Conservation (phyloP, 2,329 filamentous ascomycete genomes). For the Ploettnerulaceae sp. region DNA sequence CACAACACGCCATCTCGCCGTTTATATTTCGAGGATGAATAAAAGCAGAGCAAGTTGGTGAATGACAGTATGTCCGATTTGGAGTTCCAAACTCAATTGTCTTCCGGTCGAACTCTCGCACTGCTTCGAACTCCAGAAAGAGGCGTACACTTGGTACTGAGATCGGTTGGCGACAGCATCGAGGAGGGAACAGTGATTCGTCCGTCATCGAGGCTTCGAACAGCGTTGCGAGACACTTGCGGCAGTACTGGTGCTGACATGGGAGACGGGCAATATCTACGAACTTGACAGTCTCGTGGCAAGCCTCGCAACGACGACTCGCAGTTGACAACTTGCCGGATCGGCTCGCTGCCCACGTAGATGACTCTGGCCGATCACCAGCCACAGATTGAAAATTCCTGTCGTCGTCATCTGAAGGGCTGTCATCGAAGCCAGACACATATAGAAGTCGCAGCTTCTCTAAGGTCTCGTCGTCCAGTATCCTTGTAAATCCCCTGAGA, state of each 20-base stretch:
- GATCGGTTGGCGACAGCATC: slow-evolving; percentile 45
- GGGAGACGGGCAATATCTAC: background rate
- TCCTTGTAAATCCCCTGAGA: too few species aligned
- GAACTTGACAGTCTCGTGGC: background rate
- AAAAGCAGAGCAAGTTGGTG: background rate
- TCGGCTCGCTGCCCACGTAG: background rate
- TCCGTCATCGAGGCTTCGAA: slow-evolving; percentile 37
- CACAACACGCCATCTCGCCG: background rate
- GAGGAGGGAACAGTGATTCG: slow-evolving; percentile 49
- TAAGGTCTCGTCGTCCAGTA: too few species aligned
- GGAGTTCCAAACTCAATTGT: slow-evolving; percentile 42
- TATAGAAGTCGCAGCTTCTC: too few species aligned
- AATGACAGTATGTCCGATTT: slow-evolving; percentile 1
- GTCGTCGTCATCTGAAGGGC: background rate
- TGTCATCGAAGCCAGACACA: too few species aligned
- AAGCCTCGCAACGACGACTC: slow-evolving; percentile 1
- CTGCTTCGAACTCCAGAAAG: slow-evolving; percentile 36
- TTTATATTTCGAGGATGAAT: background rate
- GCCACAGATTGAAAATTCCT: background rate
- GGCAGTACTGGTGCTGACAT: slow-evolving; percentile 1
- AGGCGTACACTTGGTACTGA: slow-evolving; percentile 33
- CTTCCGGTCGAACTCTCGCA: slow-evolving; percentile 39
- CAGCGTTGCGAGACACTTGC: background rate
- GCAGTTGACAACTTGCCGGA: background rate
- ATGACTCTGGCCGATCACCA: slow-evolving; percentile 1